Conservation (phyloP, 1,284 basidiomycete species). For the Malassezia vespertilionis region DNA sequence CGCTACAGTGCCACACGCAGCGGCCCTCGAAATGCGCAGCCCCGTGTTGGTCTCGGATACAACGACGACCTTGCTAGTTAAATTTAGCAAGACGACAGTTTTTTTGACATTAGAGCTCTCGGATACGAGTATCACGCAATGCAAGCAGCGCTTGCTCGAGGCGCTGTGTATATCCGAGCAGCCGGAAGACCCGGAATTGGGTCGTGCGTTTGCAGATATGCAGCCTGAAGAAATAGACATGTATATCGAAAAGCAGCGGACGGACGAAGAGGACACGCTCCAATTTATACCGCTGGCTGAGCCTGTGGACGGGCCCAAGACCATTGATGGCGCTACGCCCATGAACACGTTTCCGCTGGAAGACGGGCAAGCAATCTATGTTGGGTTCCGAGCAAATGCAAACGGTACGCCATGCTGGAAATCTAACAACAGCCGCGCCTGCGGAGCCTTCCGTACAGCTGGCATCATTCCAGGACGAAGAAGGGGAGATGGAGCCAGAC, state of each 20-base stretch:
- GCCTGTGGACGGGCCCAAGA: not conserved
- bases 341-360: not conserved
- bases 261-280: not conserved
- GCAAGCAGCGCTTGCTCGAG: not conserved
- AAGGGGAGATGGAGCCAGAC: not conserved
- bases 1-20: not conserved
- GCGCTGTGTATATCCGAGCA: constrained; percentile 7
- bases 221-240: constrained; percentile 4
- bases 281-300: not conserved
- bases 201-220: constrained; percentile 4
- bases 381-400: constrained; percentile 6
- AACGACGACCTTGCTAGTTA: constrained; percentile 7
- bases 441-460: constrained; percentile 6
- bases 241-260: not conserved
- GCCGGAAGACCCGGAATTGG: constrained; percentile 6
- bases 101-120: constrained; percentile 3
- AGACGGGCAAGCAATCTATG: constrained; percentile 6
- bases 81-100: constrained; percentile 11
- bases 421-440: constrained; percentile 1
- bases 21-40: not conserved
- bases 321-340: constrained; percentile 4
- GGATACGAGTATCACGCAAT: constrained; percentile 2
- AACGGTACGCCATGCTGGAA: not conserved
- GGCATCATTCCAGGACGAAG: constrained; percentile 11
- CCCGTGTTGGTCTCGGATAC: constrained; percentile 4